Percentiles rank a stretch among this genome's conserved stretches.
These are phyloP conservation scores for Spizellomyces punctatus DNA, from an alignment of 192 early-diverging fungal species.

Conservation along the genomic window DNA sequence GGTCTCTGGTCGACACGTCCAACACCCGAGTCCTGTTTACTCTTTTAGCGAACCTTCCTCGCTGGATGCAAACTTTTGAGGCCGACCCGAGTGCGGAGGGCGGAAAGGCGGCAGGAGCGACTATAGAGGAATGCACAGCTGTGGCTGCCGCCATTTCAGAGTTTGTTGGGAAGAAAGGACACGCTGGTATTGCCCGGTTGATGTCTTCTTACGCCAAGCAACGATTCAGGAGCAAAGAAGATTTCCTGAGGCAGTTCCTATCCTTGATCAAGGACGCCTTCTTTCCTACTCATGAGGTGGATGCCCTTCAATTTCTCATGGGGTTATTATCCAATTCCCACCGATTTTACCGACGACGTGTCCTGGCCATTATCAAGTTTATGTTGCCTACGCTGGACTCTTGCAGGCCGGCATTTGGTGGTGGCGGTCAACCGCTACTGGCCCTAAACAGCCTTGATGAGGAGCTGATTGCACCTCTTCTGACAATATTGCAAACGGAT, in stretches of 20 bases:
- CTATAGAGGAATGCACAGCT: conserved; percentile 49
- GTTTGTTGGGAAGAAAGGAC: conserved; percentile 53
- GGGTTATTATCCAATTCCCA: conserved; percentile 64
- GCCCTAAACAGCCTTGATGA: conserved; percentile 42
- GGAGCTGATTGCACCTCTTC: conserved; percentile 67
- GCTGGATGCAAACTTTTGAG: conserved; percentile 68
- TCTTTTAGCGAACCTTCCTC: conserved; percentile 70
- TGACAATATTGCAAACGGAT: conserved; percentile 65
- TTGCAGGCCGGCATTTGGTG: background rate
- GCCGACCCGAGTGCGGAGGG: conserved; percentile 19
- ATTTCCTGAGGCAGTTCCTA: conserved; percentile 75
- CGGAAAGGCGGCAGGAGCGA: conserved; percentile 38
- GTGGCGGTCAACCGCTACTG: conserved; percentile 11
- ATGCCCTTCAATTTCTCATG: conserved; percentile 64
- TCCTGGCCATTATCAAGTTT: conserved; percentile 65
- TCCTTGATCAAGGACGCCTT: conserved; percentile 61
- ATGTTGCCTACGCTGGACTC: conserved; percentile 62
- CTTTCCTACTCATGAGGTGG: conserved; percentile 60
- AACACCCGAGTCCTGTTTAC: conserved; percentile 60
- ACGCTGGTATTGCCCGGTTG: conserved; percentile 54
- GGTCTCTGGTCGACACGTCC: conserved; percentile 64
- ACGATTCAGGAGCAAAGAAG: conserved; percentile 67
- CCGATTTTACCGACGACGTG: conserved; percentile 62
- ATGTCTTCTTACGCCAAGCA: conserved; percentile 65
- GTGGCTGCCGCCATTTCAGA: conserved; percentile 54